Evolutionary conservation across 805 yeast species (phyloP), one percentile per base, ranked within the genome.

Genomic region (Blastobotrys chiropterorum): DNA sequence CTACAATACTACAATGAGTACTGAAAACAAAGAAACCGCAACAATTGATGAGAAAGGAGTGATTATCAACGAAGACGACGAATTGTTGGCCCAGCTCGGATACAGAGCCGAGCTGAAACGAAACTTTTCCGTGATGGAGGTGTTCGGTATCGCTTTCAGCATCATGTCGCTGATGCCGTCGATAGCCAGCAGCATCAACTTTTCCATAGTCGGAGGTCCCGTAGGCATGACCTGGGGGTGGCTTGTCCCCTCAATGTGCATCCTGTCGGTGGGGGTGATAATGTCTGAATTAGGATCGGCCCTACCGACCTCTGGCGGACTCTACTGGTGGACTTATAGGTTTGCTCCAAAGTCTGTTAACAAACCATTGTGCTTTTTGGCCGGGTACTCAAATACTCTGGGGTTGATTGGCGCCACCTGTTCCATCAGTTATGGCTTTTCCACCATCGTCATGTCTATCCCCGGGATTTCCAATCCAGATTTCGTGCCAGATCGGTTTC

Each of bases 281-380:
- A 77, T 85, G 81, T 73, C 86, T 3, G 85, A 83, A 59, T 66
- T 83, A 55, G 86, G 85, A 0, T 76, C 83, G 39, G 78, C 89
- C 1, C 77, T 82, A 57, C 90, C 92, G 22, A 84, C 90, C 1
- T 78, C 85, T 17, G 90, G 90, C 50, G 90, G 90, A 6, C 68
- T 85, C 40, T 85, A 82, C 62, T 81, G 78, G 66, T 81, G 85
- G 82, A 79, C 86, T 1, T 80, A 74, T 65, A 75, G 81, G 62
- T 83, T 81, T 62, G 81, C 89, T 21, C 90, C 88, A 1, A 76
- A 72, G 46, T 57, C 60, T 2, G 58, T 72, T 31, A 74, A 78
- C 61, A 75, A 76, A 15, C 80, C 82, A 0, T 64, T 82, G 31
- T 78, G 84, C 43, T 84, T 77, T 60, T 62, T 84, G 43, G 80